Evolutionary conservation across 2,329 filamentous ascomycete species (phyloP), one percentile per base, ranked within the genome.

Genomic region (Parascedosporium putredinis): DNA sequence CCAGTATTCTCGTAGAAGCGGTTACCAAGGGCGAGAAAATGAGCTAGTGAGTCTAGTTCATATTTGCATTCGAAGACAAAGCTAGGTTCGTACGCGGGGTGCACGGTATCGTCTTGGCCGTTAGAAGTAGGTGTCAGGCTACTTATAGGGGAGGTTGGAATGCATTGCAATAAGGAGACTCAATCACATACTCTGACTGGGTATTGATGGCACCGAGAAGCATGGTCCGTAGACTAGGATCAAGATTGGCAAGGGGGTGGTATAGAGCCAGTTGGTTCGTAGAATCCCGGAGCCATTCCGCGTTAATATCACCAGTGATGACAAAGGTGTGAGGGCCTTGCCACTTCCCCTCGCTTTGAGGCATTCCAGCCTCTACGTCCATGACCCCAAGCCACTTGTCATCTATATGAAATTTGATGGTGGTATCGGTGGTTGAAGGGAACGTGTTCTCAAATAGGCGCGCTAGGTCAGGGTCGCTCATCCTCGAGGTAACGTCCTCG

Each of bases 21-120:
- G 59, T 95, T 96, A 16, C 76, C 79, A 2, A 98, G 70, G 0
- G 86, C 81, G 5, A 98, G 75, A 64, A 98, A 98, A 61, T 94
- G 84, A 0, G 90, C 93, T 1, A 98, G 74, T 7, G 90, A 96
- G 67, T 98, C 93, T 20, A 98, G 81, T 70, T 98, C 93, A 67
- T 97, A 98, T 68, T 98, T 98, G 78, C 93, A 98, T 67, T 98
- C 93, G 56, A 96, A 98, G 3, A 98, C 93, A 45, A 83, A 78
- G 0, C 75, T 79, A 0, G 84, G 84, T 60, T 97, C 89, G 62
- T 95, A 97, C 1, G 75, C 73, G 1, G 93, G 93, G 58, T 95
- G 88, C 0, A 98, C 93, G 7, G 63, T 67, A 60, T 98, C 93
- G 18, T 84, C 78, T 62, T 95, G 87, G 3, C 87, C 87, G 59